Evolutionary conservation across 805 yeast genomes (phyloP).

Genomic region (Schizosaccharomyces cryophilus): DNA sequence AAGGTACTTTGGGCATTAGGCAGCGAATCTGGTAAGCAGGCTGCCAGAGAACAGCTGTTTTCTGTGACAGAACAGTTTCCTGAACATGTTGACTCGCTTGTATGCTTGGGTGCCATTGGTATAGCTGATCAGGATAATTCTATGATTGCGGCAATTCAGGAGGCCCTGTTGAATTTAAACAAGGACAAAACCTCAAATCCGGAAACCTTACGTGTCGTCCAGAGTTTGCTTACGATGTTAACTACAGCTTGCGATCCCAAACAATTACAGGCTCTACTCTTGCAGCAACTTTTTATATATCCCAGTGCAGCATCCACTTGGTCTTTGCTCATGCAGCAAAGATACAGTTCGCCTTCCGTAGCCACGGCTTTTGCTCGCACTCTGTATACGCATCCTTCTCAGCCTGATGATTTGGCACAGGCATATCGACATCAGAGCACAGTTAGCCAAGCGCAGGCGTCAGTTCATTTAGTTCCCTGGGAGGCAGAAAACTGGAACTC

Average conservation of each 20-base stretch:
- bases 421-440: neutral
- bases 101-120: slow-evolving; percentile 61
- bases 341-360: neutral
- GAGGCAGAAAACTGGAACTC: neutral
- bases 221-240: neutral
- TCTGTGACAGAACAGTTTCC: slow-evolving; percentile 39
- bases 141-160: slow-evolving; percentile 33
- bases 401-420: neutral
- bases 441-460: neutral
- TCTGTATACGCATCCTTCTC: neutral
- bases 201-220: neutral
- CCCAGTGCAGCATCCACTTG: neutral
- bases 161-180: neutral
- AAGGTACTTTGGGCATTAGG: slow-evolving; percentile 59
- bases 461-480: neutral
- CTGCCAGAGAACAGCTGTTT: slow-evolving; percentile 65
- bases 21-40: slow-evolving; percentile 52
- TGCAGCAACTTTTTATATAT: neutral
- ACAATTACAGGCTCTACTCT: neutral
- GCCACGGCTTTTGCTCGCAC: neutral
- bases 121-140: slow-evolving; percentile 34
- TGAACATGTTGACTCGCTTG: slow-evolving; percentile 36
- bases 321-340: neutral
- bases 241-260: neutral
- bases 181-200: neutral